These are phyloP conservation scores for Entoloma clypeatum DNA, from an alignment of 1,284 basidiomycete species.

Conservation along the genomic window DNA sequence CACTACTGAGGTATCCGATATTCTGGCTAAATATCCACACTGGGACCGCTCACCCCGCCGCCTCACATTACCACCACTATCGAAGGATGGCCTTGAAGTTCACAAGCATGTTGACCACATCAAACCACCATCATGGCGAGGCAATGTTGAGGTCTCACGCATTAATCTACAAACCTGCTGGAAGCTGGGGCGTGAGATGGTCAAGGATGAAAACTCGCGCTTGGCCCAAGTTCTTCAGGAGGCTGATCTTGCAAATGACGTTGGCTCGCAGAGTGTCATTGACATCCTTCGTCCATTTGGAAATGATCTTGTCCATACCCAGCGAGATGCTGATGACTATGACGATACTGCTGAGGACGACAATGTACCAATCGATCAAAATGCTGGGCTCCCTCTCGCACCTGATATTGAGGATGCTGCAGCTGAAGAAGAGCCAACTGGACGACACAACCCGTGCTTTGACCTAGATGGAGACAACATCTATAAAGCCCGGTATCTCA, in stretches of 20 bases:
- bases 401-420: no score
- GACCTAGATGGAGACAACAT: no score
- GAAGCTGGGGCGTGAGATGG: conserved; percentile 13
- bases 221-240: no score
- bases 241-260: background rate
- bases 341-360: background rate
- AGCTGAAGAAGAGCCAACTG: no score
- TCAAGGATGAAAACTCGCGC: conserved; percentile 1
- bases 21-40: conserved; percentile 29
- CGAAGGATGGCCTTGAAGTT: conserved; percentile 12
- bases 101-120: conserved; percentile 20
- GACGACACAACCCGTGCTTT: no score
- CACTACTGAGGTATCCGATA: conserved; percentile 24
- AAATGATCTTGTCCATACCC: conserved; percentile 9
- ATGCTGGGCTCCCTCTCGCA: no score
- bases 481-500: no score
- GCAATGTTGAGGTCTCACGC: conserved; percentile 17
- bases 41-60: conserved; percentile 28
- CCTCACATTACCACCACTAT: conserved; percentile 15
- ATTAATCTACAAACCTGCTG: conserved; percentile 18
- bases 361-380: no score
- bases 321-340: background rate
- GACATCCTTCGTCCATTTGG: conserved; percentile 15
- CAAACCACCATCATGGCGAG: conserved; percentile 21
- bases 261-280: no score